Evolutionary conservation across 2,329 filamentous ascomycete species (phyloP), one percentile per base, ranked within the genome.

Genomic region (Chaetothyriales sp.): DNA sequence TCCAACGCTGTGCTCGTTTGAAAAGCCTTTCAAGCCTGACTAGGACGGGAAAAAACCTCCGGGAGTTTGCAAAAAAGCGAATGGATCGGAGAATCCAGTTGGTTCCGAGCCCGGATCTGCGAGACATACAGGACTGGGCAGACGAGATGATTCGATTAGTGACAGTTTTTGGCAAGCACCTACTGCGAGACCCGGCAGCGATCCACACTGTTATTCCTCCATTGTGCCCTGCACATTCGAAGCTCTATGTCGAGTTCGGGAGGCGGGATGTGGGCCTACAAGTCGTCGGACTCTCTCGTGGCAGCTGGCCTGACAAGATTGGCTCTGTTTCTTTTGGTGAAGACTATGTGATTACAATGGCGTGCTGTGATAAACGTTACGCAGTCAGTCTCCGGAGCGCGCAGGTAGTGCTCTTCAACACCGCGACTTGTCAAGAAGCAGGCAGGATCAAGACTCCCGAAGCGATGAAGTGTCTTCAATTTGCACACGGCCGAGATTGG

Each of bases 141-240:
- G 56, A 50, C 0, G 69, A 70, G 50, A 54, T 70, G 2, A 49
- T 66, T 7, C 64, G 64, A 49, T 51, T 70, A 6, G 48, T 67
- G 7, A 65, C 66, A 1, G 67, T 66, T 43, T 70, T 69, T 52
- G 63, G 66, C 1, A 37, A 8, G 5, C 52, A 54, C 40, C 47
- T 70, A 13, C 29, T 49, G 1, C 22, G 22, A 25, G 22, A 25
- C 22, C 22, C 22, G 3, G 22, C 44, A 48, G 50, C 63, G 0
- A 70, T 71, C 29, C 66, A 69, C 53, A 65, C 64, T 43, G 51
- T 61, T 1, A 65, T 71, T 5, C 66, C 67, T 1, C 64, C 67
- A 2, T 66, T 72, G 46, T 71, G 69, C 49, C 68, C 69, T 0
- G 43, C 47, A 9, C 56, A 60, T 20, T 69, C 69, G 5, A 56